These are phyloP conservation scores for Iris pallida DNA, from an alignment of 116 monocot species.

Conservation along the genomic window DNA sequence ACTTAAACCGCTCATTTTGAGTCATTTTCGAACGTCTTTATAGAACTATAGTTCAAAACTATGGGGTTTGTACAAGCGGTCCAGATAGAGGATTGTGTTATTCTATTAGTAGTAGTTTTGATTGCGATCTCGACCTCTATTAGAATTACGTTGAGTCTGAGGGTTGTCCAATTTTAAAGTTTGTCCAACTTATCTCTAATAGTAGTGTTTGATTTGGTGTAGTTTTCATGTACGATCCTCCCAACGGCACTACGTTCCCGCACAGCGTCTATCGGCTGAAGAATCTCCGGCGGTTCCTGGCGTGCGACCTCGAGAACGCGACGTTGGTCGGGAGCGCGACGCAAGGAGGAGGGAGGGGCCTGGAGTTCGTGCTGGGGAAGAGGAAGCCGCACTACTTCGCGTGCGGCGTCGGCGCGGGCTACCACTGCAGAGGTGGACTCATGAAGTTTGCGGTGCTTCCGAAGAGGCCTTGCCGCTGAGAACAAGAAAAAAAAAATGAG, in stretches of 20 bases:
- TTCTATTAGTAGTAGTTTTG: no score
- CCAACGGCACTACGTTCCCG: slow-evolving; percentile 27
- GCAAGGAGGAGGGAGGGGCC: slow-evolving; percentile 31
- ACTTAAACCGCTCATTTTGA: no score
- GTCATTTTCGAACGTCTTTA: no score
- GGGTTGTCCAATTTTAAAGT: neutral
- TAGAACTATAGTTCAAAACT: no score
- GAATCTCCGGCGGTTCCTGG: slow-evolving; percentile 11
- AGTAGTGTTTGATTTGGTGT: neutral
- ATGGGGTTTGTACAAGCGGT: no score
- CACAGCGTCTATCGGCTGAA: slow-evolving; percentile 39
- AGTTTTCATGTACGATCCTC: slow-evolving; percentile 53
- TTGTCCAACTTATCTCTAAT: neutral
- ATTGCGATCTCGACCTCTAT: no score
- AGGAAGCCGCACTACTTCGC: slow-evolving; percentile 34
- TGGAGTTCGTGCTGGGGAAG: slow-evolving; percentile 25
- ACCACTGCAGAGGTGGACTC: slow-evolving; percentile 36
- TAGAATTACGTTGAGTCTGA: no score
- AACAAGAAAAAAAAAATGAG: no score
- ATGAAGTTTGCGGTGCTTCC: slow-evolving; percentile 39
- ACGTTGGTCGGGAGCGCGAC: slow-evolving; percentile 19
- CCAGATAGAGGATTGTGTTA: no score
- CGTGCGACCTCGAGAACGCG: slow-evolving; percentile 30
- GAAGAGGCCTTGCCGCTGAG: slow-evolving; percentile 1
- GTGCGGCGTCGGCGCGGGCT: slow-evolving; percentile 28